phyloP scores from a whole-genome alignment of 176 grass and related monocot genomes.

The Elaeis guineensis region DNA sequence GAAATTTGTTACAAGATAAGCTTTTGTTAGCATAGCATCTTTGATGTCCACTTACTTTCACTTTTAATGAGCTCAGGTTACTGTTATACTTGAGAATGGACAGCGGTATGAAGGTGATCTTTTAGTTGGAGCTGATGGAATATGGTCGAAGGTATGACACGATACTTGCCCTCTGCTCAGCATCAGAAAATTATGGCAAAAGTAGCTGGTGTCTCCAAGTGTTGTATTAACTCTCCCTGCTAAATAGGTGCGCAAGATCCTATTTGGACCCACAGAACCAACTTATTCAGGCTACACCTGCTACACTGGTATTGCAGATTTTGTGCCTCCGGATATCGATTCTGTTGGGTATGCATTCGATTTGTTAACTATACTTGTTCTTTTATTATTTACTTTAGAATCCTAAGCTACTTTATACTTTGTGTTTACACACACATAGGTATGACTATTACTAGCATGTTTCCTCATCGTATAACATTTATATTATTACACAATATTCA shows the following conservation, averaged over 20 bases:
- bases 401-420: too few relatives aligned
- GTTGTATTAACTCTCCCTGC: conserved; percentile 2
- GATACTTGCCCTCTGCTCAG: conserved; percentile 2
- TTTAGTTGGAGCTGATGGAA: conserved; percentile 94
- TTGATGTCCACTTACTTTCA: background rate
- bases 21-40: too few relatives aligned
- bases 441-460: too few relatives aligned
- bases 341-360: conserved; percentile 68
- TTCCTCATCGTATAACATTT: too few relatives aligned
- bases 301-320: conserved; percentile 96
- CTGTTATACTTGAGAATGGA: conserved; percentile 75
- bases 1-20: too few relatives aligned
- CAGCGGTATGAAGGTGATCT: conserved; percentile 84
- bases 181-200: background rate
- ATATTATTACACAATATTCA: too few relatives aligned
- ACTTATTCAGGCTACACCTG: conserved; percentile 94
- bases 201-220: background rate
- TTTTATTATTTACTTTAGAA: background rate
- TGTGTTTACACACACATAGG: too few relatives aligned
- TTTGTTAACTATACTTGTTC: conserved; percentile 1
- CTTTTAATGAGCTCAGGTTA: conserved; percentile 39
- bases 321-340: conserved; percentile 90
- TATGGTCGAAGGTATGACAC: conserved; percentile 88
- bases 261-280: conserved; percentile 63
- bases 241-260: conserved; percentile 71